Conservation (phyloP, 2,329 filamentous ascomycete genomes). For the Cladosporium sp. region DNA sequence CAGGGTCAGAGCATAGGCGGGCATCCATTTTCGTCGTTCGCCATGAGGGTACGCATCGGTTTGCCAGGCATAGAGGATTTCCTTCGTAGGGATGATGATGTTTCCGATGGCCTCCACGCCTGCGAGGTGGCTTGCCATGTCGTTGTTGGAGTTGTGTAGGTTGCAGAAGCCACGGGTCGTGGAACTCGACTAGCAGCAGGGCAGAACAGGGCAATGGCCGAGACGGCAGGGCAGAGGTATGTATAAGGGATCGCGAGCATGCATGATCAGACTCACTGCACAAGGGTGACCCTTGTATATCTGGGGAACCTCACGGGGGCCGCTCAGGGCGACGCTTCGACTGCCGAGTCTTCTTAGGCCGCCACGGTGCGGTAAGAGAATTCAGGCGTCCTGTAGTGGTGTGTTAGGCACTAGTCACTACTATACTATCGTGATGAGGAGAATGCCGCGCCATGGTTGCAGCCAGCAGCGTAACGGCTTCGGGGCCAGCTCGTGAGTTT, state of each 20-base stretch:
- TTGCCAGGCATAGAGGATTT: slow-evolving; percentile 6
- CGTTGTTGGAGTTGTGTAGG: not conserved
- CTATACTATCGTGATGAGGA: too few species aligned
- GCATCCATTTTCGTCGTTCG: slow-evolving; percentile 8
- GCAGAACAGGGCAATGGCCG: not conserved
- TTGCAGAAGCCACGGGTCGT: not conserved
- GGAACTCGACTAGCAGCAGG: not conserved
- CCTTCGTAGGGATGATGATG: slow-evolving; percentile 3
- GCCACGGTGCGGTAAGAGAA: too few species aligned
- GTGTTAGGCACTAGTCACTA: too few species aligned
- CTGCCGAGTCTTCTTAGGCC: too few species aligned
- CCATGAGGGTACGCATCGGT: slow-evolving; percentile 9
- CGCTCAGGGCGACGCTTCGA: too few species aligned
- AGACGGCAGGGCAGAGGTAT: not conserved
- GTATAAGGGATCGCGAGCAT: not conserved
- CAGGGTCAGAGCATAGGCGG: slow-evolving; percentile 16
- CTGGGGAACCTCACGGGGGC: not conserved
- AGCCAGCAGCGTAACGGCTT: not conserved
- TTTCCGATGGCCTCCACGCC: slow-evolving; percentile 8
- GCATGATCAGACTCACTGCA: not conserved
- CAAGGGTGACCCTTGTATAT: slow-evolving; percentile 9
- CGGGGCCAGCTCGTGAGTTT: slow-evolving; percentile 1
- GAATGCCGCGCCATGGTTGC: not conserved
- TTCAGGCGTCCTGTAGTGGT: too few species aligned
- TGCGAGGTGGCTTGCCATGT: slow-evolving; percentile 5